Evolutionary conservation across 139 green algal species (phyloP).

Genomic region (Chlorella sorokiniana): DNA sequence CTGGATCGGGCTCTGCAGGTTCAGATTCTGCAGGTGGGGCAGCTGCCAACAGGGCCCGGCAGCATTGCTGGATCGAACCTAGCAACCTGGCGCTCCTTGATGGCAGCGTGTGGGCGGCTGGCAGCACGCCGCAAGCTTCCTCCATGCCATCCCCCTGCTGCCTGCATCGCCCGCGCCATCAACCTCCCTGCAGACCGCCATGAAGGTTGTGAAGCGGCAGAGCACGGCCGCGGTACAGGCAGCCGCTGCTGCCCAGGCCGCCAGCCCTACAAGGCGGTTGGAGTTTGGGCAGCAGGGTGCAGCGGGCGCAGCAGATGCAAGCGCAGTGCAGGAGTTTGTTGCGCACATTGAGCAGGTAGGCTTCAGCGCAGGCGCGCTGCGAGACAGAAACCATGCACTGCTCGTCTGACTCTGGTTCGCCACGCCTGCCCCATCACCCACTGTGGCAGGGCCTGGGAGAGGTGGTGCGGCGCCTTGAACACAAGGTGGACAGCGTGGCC

Average conservation of each 20-base stretch:
- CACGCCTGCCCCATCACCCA: too few species aligned
- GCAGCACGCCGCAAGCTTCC: background rate
- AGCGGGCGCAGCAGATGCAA: background rate
- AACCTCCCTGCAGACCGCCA: slow-evolving; percentile 10
- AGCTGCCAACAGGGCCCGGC: background rate
- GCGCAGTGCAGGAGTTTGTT: background rate
- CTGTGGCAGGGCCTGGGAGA: slow-evolving; percentile 18
- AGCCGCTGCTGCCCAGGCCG: background rate
- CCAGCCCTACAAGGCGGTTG: background rate
- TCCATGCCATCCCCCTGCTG: background rate
- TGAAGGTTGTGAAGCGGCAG: slow-evolving; percentile 34
- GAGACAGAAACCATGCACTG: too few species aligned
- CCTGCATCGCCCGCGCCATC: background rate
- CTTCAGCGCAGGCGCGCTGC: too few species aligned
- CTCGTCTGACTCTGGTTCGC: background rate
- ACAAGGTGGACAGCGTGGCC: slow-evolving; percentile 22
- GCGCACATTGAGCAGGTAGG: slow-evolving; percentile 24
- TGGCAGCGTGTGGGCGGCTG: background rate
- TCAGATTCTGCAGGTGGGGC: slow-evolving; percentile 11
- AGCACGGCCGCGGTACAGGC: background rate
- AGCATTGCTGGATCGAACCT: too few species aligned
- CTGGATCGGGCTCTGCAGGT: slow-evolving; percentile 25
- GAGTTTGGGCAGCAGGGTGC: slow-evolving; percentile 17
- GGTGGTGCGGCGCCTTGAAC: slow-evolving; percentile 31
- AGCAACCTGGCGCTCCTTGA: too few species aligned